Percentiles rank a stretch among this genome's conserved stretches.
Conservation (phyloP, 2,329 filamentous ascomycete genomes). For the Amylocarpus encephaloides region DNA sequence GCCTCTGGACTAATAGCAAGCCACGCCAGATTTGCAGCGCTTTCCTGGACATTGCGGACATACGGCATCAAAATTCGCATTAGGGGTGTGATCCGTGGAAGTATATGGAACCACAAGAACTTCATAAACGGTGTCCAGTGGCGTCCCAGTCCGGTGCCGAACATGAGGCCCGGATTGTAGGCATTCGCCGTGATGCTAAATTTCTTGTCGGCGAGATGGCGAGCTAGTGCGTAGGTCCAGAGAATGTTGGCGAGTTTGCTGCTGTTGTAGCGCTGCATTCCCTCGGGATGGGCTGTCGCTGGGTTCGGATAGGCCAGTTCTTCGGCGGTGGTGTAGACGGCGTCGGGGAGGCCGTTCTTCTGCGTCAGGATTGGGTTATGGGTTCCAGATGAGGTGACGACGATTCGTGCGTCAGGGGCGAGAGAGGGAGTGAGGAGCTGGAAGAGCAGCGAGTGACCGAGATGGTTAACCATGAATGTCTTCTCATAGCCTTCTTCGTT, state of each 20-base stretch:
- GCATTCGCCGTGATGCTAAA: constrained; percentile 39
- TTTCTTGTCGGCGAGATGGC: constrained; percentile 31
- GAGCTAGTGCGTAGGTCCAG: constrained; percentile 41
- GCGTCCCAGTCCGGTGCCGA: constrained; percentile 38
- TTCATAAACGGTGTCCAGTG: constrained; percentile 25
- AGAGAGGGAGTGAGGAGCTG: constrained; percentile 39
- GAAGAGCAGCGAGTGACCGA: constrained; percentile 45
- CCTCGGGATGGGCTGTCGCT: constrained; percentile 26
- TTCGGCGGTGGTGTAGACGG: constrained; percentile 39
- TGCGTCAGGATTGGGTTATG: constrained; percentile 44
- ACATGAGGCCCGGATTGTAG: constrained; percentile 44
- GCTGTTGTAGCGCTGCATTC: constrained; percentile 38
- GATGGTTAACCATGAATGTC: constrained; percentile 44
- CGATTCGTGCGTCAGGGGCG: constrained; percentile 36
- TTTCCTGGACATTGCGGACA: constrained; percentile 37
- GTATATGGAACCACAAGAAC: constrained; percentile 34
- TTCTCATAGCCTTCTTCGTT: constrained; percentile 40
- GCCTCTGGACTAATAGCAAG: constrained; percentile 34
- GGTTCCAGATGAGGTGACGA: constrained; percentile 39
- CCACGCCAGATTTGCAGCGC: constrained; percentile 36
- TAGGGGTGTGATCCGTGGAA: constrained; percentile 34
- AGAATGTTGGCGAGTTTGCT: constrained; percentile 43
- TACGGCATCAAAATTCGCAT: constrained; percentile 30
- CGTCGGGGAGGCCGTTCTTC: constrained; percentile 37
- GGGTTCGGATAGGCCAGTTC: constrained; percentile 38